Evolutionary conservation across 352 stramenopile species (phyloP).

Genomic region (Blastocystis hominis): DNA sequence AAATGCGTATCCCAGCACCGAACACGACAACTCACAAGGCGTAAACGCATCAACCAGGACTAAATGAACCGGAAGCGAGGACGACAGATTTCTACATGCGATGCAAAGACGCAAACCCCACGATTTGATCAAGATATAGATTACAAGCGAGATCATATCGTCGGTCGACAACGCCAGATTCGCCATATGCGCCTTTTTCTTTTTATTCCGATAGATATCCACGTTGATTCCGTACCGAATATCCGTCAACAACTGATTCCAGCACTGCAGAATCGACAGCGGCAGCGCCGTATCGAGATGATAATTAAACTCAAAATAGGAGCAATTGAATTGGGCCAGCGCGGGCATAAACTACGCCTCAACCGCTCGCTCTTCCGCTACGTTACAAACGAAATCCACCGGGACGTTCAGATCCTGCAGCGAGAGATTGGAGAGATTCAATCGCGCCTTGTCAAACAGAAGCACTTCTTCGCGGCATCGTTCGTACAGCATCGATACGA

Average conservation of each 20-base stretch:
- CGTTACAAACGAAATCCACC: not conserved
- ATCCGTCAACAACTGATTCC: conserved; percentile 35
- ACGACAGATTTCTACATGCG: conserved; percentile 12
- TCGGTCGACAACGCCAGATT: conserved; percentile 34
- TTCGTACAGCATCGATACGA: not conserved
- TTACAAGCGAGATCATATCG: conserved; percentile 37
- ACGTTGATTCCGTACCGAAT: conserved; percentile 50
- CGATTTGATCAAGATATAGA: conserved; percentile 48
- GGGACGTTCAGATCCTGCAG: conserved; percentile 26
- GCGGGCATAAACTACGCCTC: not conserved
- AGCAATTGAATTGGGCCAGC: conserved; percentile 32
- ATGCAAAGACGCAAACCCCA: not conserved
- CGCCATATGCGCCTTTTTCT: not conserved
- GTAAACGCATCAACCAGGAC: conserved; percentile 30
- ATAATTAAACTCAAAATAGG: conserved; percentile 51
- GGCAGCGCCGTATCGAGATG: conserved; percentile 37
- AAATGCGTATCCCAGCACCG: conserved; percentile 27
- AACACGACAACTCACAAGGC: conserved; percentile 27
- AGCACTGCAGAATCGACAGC: conserved; percentile 50
- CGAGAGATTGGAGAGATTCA: not conserved
- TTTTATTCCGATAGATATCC: not conserved
- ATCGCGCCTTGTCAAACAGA: not conserved
- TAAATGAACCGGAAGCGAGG: conserved; percentile 23
- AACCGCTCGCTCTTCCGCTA: not conserved
- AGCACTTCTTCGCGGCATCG: not conserved